A percentile compares a stretch with the other conserved stretches of the same genome.
phyloP scores from a whole-genome alignment of 768 basidiomycete species.

The Termitomyces sp. region DNA sequence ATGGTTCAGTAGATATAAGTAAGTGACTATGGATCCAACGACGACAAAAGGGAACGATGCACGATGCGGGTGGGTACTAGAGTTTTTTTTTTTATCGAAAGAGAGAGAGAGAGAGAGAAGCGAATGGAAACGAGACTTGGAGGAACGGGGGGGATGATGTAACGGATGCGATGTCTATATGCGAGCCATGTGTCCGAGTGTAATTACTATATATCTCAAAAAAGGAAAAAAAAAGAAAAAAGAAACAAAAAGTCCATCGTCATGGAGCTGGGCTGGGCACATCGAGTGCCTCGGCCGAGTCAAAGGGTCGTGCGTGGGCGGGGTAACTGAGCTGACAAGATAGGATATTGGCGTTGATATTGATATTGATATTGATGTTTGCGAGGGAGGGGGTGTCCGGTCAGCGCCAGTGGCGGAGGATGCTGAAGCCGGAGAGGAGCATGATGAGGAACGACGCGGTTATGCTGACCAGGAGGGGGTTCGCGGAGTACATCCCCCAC shows the following conservation, averaged over 20 bases:
- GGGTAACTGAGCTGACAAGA: too few relatives aligned
- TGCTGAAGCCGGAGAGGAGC: constrained; percentile 58
- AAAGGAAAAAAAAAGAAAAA: not conserved
- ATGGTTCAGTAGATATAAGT: constrained; percentile 7
- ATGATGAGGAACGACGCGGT: constrained; percentile 54
- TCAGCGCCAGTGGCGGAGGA: constrained; percentile 33
- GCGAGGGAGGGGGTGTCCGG: too few relatives aligned
- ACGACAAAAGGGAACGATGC: not conserved
- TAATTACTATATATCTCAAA: not conserved
- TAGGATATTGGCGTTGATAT: too few relatives aligned
- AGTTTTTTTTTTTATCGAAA: not conserved
- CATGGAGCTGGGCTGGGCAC: not conserved
- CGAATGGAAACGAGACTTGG: too few relatives aligned
- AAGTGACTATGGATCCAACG: constrained; percentile 1
- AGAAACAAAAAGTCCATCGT: not conserved
- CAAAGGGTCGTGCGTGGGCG: too few relatives aligned
- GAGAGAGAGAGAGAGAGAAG: not conserved
- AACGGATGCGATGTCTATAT: not conserved
- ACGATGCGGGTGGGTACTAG: not conserved
- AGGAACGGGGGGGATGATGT: not conserved
- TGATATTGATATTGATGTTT: too few relatives aligned
- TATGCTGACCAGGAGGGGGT: constrained; percentile 52
- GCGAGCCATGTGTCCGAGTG: not conserved
- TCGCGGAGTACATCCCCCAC: constrained; percentile 27
- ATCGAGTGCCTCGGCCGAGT: not conserved